Evolutionary conservation across 192 early-diverging fungal genomes (phyloP).

Genomic region (Backusella morwellensis): DNA sequence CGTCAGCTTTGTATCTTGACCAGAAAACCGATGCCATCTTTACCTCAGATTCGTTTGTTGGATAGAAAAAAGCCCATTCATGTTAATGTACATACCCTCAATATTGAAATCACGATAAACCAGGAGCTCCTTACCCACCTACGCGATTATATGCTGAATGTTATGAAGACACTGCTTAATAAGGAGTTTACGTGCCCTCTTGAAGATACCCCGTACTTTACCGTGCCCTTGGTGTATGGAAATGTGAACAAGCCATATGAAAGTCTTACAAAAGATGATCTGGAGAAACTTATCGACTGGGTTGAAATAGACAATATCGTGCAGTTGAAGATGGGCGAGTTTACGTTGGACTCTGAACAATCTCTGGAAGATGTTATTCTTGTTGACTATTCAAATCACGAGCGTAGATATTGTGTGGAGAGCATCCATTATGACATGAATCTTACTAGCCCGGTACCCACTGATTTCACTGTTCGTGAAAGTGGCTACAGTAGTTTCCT

Average conservation of each 20-base stretch:
- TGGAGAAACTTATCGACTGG: conserved; percentile 43
- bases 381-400: conserved; percentile 36
- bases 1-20: conserved; percentile 47
- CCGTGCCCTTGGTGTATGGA: conserved; percentile 45
- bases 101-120: conserved; percentile 21
- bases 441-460: conserved; percentile 26
- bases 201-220: conserved; percentile 48
- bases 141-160: conserved; percentile 47
- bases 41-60: conserved; percentile 29
- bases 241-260: conserved; percentile 13
- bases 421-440: conserved; percentile 21
- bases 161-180: conserved; percentile 46
- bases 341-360: conserved; percentile 4
- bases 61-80: conserved; percentile 14
- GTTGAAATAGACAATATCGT: conserved; percentile 31
- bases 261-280: conserved; percentile 33
- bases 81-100: conserved; percentile 15
- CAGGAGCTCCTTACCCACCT: conserved; percentile 37
- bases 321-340: not conserved
- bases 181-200: conserved; percentile 46
- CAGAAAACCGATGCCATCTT: conserved; percentile 29
- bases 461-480: conserved; percentile 24
- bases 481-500: conserved; percentile 32
- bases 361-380: conserved; percentile 30
- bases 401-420: conserved; percentile 39